Evolutionary conservation across 169 alveolate genomes (phyloP).

Genomic region (Perkinsus olseni): DNA sequence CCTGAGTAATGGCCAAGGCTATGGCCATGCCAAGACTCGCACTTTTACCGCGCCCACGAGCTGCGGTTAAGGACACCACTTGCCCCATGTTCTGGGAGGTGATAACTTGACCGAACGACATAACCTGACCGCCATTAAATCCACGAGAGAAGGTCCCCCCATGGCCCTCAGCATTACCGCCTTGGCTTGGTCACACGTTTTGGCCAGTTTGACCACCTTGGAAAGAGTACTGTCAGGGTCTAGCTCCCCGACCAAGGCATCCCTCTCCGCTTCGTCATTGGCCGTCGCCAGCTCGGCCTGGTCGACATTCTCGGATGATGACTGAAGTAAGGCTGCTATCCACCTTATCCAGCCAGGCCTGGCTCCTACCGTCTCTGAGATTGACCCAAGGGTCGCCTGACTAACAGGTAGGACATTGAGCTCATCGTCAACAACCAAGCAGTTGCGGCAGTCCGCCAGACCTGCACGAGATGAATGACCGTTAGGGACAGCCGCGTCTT

Average conservation of each 20-base stretch:
- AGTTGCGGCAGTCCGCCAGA: constrained; percentile 70
- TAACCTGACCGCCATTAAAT: too few relatives aligned
- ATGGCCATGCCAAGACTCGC: constrained; percentile 92
- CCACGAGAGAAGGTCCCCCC: too few relatives aligned
- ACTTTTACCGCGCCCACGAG: constrained; percentile 99
- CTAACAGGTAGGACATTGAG: constrained; percentile 92
- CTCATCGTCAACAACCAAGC: constrained; percentile 97
- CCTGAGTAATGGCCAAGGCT: constrained; percentile 80
- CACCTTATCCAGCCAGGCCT: neutral
- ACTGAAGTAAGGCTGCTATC: neutral
- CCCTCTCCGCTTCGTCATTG: neutral
- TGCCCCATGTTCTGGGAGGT: constrained; percentile 13
- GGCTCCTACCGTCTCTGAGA: constrained; percentile 12
- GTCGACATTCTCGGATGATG: neutral
- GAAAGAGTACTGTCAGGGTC: neutral
- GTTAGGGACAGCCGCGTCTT: constrained; percentile 14
- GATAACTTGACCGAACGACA: constrained; percentile 14
- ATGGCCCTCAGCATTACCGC: constrained; percentile 25
- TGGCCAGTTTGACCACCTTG: constrained; percentile 45
- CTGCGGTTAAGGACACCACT: constrained; percentile 90
- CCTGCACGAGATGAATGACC: constrained; percentile 14
- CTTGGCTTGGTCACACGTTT: constrained; percentile 53
- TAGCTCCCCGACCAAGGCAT: neutral
- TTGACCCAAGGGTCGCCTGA: constrained; percentile 16
- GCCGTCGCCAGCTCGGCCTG: neutral